A percentile compares a stretch with the other conserved stretches of the same genome.
These are phyloP conservation scores for Aspergillus coremiiformis DNA, from an alignment of 495 filamentous ascomycete species.

Conservation along the genomic window DNA sequence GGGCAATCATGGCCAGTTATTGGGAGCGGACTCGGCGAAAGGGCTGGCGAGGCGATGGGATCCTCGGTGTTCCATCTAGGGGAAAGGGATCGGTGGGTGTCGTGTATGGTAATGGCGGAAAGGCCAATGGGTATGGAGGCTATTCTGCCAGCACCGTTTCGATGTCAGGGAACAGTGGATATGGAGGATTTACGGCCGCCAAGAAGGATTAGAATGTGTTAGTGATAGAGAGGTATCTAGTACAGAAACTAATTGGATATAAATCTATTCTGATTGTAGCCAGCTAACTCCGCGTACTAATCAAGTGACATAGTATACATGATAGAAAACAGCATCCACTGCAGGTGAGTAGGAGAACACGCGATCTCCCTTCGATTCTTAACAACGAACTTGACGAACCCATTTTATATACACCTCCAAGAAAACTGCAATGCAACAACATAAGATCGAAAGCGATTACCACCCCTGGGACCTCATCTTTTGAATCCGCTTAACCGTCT, in stretches of 20 bases:
- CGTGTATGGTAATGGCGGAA: conserved; percentile 38
- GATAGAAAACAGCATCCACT: neutral
- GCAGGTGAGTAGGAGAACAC: neutral
- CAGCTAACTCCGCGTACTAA: neutral
- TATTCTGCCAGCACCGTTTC: conserved; percentile 24
- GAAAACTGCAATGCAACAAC: neutral
- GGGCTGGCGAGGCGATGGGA: conserved; percentile 37
- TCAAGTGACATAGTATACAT: conserved; percentile 4
- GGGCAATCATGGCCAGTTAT: conserved; percentile 39
- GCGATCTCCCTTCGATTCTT: neutral
- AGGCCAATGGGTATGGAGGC: conserved; percentile 48
- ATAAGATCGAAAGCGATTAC: conserved; percentile 15
- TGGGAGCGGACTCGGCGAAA: conserved; percentile 36
- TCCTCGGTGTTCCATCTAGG: conserved; percentile 31
- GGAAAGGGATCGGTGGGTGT: conserved; percentile 31
- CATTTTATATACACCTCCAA: conserved; percentile 8
- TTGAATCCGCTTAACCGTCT: conserved; percentile 38
- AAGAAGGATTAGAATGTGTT: conserved; percentile 45
- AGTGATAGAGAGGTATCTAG: neutral
- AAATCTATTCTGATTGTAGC: neutral
- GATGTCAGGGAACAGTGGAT: conserved; percentile 26
- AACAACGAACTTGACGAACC: neutral
- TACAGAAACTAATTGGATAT: neutral
- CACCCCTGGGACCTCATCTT: conserved; percentile 42
- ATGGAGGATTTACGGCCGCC: conserved; percentile 40